Percentiles rank a stretch among this genome's conserved stretches.
phyloP scores from a whole-genome alignment of 805 yeast species.

The Ogataea allantospora region DNA sequence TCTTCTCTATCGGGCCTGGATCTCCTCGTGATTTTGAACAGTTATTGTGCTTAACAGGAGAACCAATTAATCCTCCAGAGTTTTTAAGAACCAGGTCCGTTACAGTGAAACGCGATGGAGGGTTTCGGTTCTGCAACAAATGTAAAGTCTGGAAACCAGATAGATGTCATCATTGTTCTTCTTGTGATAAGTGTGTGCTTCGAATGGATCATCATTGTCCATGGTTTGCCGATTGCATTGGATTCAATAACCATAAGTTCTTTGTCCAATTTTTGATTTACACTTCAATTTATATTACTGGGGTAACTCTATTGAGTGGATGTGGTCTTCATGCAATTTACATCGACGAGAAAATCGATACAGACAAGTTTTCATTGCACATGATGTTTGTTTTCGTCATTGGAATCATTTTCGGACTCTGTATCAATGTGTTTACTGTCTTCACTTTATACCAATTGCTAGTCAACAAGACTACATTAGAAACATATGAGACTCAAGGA shows the following conservation, averaged over 20 bases:
- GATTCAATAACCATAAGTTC: slow-evolving; percentile 74
- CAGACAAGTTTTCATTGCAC: slow-evolving; percentile 50
- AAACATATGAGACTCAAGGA: slow-evolving; percentile 58
- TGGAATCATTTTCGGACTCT: slow-evolving; percentile 50
- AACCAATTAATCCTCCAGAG: slow-evolving; percentile 39
- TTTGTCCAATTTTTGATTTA: slow-evolving; percentile 72
- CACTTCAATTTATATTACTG: slow-evolving; percentile 45
- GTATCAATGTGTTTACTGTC: slow-evolving; percentile 55
- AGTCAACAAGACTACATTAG: slow-evolving; percentile 77
- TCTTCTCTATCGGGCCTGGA: slow-evolving; percentile 59
- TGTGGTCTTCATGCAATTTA: slow-evolving; percentile 50
- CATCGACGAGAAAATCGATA: slow-evolving; percentile 17
- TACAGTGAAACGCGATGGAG: slow-evolving; percentile 55
- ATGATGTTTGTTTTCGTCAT: slow-evolving; percentile 59
- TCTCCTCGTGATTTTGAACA: slow-evolving; percentile 58
- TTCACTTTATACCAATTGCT: slow-evolving; percentile 60
- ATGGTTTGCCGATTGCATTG: slow-evolving; percentile 90
- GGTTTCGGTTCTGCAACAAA: slow-evolving; percentile 56
- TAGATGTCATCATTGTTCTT: slow-evolving; percentile 56
- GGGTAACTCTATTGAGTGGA: slow-evolving; percentile 42
- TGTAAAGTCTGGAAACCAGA: slow-evolving; percentile 61
- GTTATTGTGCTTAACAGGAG: slow-evolving; percentile 29
- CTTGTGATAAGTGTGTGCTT: slow-evolving; percentile 46
- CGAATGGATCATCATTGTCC: slow-evolving; percentile 71
- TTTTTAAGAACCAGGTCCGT: slow-evolving; percentile 40